Evolutionary conservation across 78 protist species (phyloP), one percentile per base, ranked within the genome.

Genomic region (Tieghemostelium lacteum): DNA sequence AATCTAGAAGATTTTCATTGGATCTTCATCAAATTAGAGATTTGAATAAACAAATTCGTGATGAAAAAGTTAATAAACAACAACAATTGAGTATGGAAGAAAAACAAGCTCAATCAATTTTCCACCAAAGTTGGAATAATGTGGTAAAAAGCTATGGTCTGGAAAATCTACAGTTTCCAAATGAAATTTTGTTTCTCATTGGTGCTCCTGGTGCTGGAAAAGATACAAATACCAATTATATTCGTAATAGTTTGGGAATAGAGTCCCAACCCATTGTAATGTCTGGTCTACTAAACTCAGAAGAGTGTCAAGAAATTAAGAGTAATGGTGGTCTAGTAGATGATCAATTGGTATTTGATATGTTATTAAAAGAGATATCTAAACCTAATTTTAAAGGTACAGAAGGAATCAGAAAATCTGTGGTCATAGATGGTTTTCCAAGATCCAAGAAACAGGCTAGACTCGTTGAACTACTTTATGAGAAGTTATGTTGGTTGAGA

Each of bases 131-230:
- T 69, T 83, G 89, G 89, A 14, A 49, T 17, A 45, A 69, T 26
- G n/a, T 83, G 8, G 26, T 57, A 28, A 58, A 29, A 10, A 83
- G 57, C 10, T 69, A 69, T 69, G 89, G 89, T 20, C 31, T 83
- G 6, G 71, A 66, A 20, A 83, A 83, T 45, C 40, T 83, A 45
- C 26, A 55, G 2, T 69, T 83, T 19, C 89, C 89, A 37, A 69
- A 66, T 24, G 62, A 83, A 24, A 33, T 83, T 0, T 63, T 64
- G 24, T 83, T 37, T 39, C 58, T 83, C 26, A 26, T 63, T 19
- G 89, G 89, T 6, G 89, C 76, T 5, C 89, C 89, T 42, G 89
- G 89, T 20, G 42, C 77, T 14, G 89, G 89, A 33, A 83, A 83
- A 69, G 89, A 77, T 40, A 83, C 89, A 16, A 67, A 83, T 10